Evolutionary conservation across 176 grass and related monocot species (phyloP), one percentile per base, ranked within the genome.

Genomic region (Oryza officinalis): DNA sequence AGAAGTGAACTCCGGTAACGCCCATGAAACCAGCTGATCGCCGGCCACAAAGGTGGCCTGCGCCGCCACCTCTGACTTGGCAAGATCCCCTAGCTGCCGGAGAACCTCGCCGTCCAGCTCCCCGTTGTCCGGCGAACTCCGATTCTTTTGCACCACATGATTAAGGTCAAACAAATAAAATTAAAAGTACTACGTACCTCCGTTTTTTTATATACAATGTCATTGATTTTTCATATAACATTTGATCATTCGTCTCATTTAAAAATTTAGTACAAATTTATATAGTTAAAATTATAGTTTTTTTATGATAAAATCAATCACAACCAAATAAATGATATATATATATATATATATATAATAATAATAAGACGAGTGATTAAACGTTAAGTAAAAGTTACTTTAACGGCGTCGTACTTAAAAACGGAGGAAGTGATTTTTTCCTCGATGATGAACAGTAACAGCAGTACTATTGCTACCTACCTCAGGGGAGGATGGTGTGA

Each of bases 71-170:
- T 95, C 96, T 13, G 86, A 49, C 63, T 76, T 95, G 72, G 86
- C 72, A 25, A 95, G 86, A 77, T 92, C 91, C 13, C 80, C 71
- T 5, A 94, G 88, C 85, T 95, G 93, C 50, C 68, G 85, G 65
- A 90, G 33, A 17, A 92, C 81, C 85, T 95, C 91, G 14, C 79
- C 76, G 8, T 73, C 59, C 20, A 88, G 72, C 83, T 35, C 33
- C 33, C 65, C 81, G 26, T 84, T 81, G 69, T 74, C 76, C 17
- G 87, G 40, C 14, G 83, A 59, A n/a, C 78, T 85, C 74, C 44
- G 46, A 43, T 67, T 49, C 93, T 98, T 57, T 73, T 54, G 44
- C 35, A 78, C 25, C 50, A 80, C 18, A 27, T 4, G 76, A 35
- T 35, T 35, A 35, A 77, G 23, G 59, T 59, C 4, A 76, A 41